Percentiles rank a stretch among this genome's conserved stretches.
phyloP scores from a whole-genome alignment of 1,284 basidiomycete genomes.

The Melampsora americana region DNA sequence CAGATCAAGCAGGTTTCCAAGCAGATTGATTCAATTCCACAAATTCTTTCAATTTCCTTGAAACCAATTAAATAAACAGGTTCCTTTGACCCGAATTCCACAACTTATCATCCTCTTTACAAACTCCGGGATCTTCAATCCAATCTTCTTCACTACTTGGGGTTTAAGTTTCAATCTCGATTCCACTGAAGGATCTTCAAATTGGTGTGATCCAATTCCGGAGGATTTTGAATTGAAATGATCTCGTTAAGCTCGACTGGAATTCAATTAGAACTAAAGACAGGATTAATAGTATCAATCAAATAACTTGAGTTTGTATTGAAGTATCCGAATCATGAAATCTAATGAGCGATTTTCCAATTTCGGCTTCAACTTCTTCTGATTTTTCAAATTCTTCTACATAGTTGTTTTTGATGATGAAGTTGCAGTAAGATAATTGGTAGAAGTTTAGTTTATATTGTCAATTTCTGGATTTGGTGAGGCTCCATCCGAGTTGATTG shows the following conservation, averaged over 20 bases:
- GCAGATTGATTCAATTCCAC: too few relatives aligned
- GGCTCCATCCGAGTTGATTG: background rate
- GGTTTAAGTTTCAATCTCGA: conserved; percentile 1
- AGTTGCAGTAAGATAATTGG: conserved; percentile 7
- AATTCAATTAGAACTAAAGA: conserved; percentile 12
- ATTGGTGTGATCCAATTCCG: conserved; percentile 24
- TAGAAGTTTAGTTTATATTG: conserved; percentile 7
- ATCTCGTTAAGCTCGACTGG: conserved; percentile 9
- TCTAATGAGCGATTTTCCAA: background rate
- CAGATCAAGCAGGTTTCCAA: too few relatives aligned
- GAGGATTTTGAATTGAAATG: conserved; percentile 23
- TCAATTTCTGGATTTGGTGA: background rate
- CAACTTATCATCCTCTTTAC: too few relatives aligned
- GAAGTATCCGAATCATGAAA: background rate
- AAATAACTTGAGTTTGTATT: conserved; percentile 1
- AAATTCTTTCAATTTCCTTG: too few relatives aligned
- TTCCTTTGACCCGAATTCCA: too few relatives aligned
- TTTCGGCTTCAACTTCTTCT: too few relatives aligned
- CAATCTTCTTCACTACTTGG: too few relatives aligned
- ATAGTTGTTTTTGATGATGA: too few relatives aligned
- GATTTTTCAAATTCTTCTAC: too few relatives aligned
- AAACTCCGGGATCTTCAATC: too few relatives aligned
- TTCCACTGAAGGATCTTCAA: conserved; percentile 32
- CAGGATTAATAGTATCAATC: conserved; percentile 18
- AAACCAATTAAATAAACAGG: too few relatives aligned